Evolutionary conservation across 2,329 filamentous ascomycete species (phyloP).

Genomic region (Colletotrichum sp.): DNA sequence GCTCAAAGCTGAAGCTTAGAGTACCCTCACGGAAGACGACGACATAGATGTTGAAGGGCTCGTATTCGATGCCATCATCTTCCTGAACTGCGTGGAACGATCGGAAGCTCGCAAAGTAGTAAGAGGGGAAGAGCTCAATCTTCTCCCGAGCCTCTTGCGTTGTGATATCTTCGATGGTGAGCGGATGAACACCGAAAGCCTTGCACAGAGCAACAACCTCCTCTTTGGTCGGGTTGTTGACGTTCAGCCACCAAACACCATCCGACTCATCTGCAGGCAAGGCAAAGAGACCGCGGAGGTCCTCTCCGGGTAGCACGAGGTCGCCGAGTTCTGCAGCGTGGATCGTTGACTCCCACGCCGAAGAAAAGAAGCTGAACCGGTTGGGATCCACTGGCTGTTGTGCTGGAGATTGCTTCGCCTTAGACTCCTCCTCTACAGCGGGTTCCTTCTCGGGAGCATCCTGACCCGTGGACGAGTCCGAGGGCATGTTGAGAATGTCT

Average conservation of each 20-base stretch:
- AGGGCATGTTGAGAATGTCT: slow-evolving; percentile 60
- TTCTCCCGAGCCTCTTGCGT: slow-evolving; percentile 97
- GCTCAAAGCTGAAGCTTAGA: slow-evolving; percentile 90
- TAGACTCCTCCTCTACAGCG: slow-evolving; percentile 37
- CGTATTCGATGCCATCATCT: slow-evolving; percentile 81
- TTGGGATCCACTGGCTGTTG: slow-evolving; percentile 65
- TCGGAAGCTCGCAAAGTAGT: slow-evolving; percentile 98
- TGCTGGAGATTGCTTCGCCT: slow-evolving; percentile 17
- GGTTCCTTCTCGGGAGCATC: slow-evolving; percentile 51
- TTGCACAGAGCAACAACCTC: slow-evolving; percentile 89
- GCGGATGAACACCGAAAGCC: slow-evolving; percentile 92
- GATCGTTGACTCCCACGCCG: slow-evolving; percentile 90
- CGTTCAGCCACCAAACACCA: slow-evolving; percentile 99
- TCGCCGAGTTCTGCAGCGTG: slow-evolving; percentile 89
- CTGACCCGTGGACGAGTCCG: slow-evolving; percentile 43
- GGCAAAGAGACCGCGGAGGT: slow-evolving; percentile 84
- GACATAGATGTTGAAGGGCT: slow-evolving; percentile 96
- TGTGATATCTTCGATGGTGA: slow-evolving; percentile 95
- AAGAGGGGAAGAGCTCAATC: slow-evolving; percentile 95
- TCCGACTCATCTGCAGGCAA: slow-evolving; percentile 66
- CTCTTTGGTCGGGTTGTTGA: slow-evolving; percentile 87
- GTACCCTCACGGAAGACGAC: slow-evolving; percentile 96
- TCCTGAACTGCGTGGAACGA: slow-evolving; percentile 85
- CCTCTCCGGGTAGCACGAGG: slow-evolving; percentile 86
- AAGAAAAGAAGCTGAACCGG: slow-evolving; percentile 96